phyloP scores from a whole-genome alignment of 1,284 basidiomycete genomes.

The Leccinum pseudoinsigne region DNA sequence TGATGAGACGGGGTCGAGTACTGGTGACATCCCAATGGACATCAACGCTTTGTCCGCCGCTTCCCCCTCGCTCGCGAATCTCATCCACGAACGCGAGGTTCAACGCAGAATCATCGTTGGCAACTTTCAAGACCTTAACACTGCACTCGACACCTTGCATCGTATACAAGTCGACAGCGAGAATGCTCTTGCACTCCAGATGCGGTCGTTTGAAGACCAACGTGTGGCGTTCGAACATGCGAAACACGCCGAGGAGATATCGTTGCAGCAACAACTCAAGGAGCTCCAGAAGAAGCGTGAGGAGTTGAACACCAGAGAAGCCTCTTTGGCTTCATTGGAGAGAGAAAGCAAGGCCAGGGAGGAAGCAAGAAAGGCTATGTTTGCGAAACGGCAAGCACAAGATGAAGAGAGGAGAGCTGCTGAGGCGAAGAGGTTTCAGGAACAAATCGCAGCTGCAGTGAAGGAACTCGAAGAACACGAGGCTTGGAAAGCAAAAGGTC shows the following conservation, averaged over 20 bases:
- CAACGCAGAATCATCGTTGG: slow-evolving; percentile 15
- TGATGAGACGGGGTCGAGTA: neutral
- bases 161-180: slow-evolving; percentile 21
- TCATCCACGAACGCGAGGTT: slow-evolving; percentile 15
- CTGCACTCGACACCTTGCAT: slow-evolving; percentile 10
- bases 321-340: slow-evolving; percentile 21
- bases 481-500: slow-evolving; percentile 6
- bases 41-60: neutral
- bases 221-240: slow-evolving; percentile 22
- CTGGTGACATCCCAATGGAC: neutral
- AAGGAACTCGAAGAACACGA: slow-evolving; percentile 21
- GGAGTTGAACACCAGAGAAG: slow-evolving; percentile 24
- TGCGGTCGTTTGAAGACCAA: slow-evolving; percentile 19
- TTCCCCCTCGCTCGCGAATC: slow-evolving; percentile 1
- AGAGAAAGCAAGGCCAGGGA: slow-evolving; percentile 29
- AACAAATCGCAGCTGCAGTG: slow-evolving; percentile 24
- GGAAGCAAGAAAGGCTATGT: slow-evolving; percentile 20
- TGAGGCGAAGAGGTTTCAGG: slow-evolving; percentile 21
- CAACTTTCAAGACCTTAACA: slow-evolving; percentile 14
- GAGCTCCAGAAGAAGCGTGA: slow-evolving; percentile 20
- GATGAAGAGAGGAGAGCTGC: slow-evolving; percentile 26
- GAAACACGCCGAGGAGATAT: slow-evolving; percentile 12
- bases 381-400: slow-evolving; percentile 24
- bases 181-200: slow-evolving; percentile 13
- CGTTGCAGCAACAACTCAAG: slow-evolving; percentile 8